Evolutionary conservation across 2,329 filamentous ascomycete genomes (phyloP).

Genomic region (Kalaharituber pfeilii): DNA sequence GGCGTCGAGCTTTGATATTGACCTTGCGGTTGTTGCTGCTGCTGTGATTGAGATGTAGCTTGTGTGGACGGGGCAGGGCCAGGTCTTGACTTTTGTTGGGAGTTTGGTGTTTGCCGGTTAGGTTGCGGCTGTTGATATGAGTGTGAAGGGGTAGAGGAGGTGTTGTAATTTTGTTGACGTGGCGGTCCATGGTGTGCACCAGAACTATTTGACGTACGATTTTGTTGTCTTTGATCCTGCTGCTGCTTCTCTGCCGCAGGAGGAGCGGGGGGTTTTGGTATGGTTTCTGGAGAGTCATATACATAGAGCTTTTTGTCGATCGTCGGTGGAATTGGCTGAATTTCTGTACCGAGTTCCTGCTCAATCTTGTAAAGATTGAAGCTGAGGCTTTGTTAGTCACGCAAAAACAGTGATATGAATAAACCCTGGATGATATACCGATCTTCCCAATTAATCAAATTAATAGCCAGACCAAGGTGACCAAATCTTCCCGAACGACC

Average conservation of each 20-base stretch:
- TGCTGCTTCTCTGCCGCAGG: not conserved
- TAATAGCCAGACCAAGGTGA: conserved; percentile 92
- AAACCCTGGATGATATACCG: conserved; percentile 24
- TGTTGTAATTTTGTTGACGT: not conserved
- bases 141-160: not conserved
- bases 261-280: conserved; percentile 57
- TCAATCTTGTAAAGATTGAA: conserved; percentile 99
- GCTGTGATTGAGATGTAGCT: not conserved
- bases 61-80: not conserved
- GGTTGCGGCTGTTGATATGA: not conserved
- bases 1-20: not conserved
- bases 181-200: not conserved
- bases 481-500: conserved; percentile 94
- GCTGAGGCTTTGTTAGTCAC: conserved; percentile 28
- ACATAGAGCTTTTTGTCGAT: conserved; percentile 98
- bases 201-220: not conserved
- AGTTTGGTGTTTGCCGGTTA: conserved; percentile 2
- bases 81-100: conserved; percentile 7
- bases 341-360: conserved; percentile 90
- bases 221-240: not conserved
- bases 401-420: not conserved
- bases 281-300: conserved; percentile 88
- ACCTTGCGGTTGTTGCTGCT: conserved; percentile 6
- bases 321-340: conserved; percentile 79
- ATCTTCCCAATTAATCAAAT: conserved; percentile 98